Evolutionary conservation across 2,329 filamentous ascomycete genomes (phyloP).

Genomic region (Mollisiaceae sp.): DNA sequence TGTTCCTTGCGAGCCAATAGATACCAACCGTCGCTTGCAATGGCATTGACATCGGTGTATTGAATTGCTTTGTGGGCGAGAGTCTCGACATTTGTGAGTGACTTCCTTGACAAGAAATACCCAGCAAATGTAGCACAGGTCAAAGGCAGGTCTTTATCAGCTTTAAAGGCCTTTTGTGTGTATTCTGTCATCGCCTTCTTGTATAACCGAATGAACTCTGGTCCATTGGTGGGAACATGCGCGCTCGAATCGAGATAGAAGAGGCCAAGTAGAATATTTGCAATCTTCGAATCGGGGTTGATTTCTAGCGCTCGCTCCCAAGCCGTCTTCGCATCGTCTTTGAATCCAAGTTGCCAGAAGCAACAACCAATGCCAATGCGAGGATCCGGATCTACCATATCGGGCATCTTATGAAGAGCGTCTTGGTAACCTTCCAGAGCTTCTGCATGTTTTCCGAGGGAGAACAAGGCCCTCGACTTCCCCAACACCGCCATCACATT

Average conservation of each 20-base stretch:
- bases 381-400: constrained; percentile 90
- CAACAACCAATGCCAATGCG: constrained; percentile 96
- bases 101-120: constrained; percentile 86
- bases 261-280: constrained; percentile 86
- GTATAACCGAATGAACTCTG: constrained; percentile 83
- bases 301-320: constrained; percentile 90
- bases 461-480: constrained; percentile 84
- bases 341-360: constrained; percentile 95
- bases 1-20: constrained; percentile 91
- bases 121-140: constrained; percentile 89
- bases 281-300: constrained; percentile 82
- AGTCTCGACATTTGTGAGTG: constrained; percentile 80
- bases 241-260: constrained; percentile 90
- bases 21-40: constrained; percentile 98
- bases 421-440: constrained; percentile 86
- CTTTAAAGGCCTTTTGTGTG: constrained; percentile 90
- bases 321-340: constrained; percentile 86
- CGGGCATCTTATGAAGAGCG: constrained; percentile 82
- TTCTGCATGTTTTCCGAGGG: constrained; percentile 83
- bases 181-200: constrained; percentile 94
- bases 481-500: constrained; percentile 95
- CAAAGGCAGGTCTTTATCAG: constrained; percentile 88
- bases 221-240: constrained; percentile 80
- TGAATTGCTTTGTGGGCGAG: constrained; percentile 93
- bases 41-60: constrained; percentile 92